Evolutionary conservation across 352 stramenopile genomes (phyloP).

Genomic region (Pythium utonaiense): DNA sequence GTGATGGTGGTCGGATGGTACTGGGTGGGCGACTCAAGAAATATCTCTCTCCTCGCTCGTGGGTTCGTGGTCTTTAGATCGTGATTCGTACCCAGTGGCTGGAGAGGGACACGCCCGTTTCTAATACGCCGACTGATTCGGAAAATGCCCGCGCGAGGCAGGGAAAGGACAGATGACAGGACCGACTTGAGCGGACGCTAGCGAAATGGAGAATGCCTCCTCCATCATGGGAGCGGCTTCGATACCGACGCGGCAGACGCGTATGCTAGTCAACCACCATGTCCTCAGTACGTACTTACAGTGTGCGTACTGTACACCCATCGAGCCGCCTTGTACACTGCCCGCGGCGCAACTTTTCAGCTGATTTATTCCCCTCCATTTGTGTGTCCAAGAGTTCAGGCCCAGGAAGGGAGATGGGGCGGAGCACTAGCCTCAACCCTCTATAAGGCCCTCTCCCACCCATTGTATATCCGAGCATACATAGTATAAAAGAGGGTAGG

Average conservation of each 20-base stretch:
- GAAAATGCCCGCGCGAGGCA: too few species aligned
- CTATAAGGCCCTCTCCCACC: not conserved
- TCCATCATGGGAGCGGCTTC: not conserved
- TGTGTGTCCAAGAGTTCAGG: constrained; percentile 3
- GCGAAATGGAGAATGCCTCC: not conserved
- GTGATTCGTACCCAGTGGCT: not conserved
- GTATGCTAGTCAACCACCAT: too few species aligned
- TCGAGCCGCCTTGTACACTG: too few species aligned
- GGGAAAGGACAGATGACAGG: not conserved
- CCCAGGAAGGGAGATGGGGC: not conserved
- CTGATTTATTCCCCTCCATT: constrained; percentile 3
- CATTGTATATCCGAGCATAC: not conserved
- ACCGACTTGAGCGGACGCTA: not conserved
- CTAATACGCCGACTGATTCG: not conserved
- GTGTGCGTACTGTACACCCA: too few species aligned
- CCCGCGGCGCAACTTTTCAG: not conserved
- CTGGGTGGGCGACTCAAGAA: not conserved
- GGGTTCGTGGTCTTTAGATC: not conserved
- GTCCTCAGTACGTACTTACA: too few species aligned
- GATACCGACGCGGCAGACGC: too few species aligned
- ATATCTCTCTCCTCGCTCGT: not conserved
- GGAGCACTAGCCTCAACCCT: not conserved
- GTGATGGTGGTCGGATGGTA: not conserved
- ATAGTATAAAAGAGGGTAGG: not conserved
- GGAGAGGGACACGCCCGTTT: not conserved